Conservation (phyloP, 1,284 basidiomycete genomes). For the Apiotrichum mycotoxinovorans region DNA sequence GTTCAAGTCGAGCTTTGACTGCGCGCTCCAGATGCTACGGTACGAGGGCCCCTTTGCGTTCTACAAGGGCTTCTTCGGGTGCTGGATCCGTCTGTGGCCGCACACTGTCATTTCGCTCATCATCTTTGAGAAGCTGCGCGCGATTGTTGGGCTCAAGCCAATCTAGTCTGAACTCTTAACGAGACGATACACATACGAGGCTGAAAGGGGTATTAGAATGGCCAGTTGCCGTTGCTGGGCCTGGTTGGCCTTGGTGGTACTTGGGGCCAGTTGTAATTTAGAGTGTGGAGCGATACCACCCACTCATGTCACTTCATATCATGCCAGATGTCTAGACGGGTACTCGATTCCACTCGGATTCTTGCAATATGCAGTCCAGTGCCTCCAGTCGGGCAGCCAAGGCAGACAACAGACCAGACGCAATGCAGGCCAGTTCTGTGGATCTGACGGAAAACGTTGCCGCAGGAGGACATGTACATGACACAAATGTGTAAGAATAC, state of each 20-base stretch:
- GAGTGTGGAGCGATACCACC: neutral
- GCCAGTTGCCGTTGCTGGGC: no score
- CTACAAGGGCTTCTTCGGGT: slow-evolving; percentile 24
- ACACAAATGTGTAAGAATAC: neutral
- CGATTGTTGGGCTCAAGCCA: slow-evolving; percentile 14
- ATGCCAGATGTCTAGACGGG: neutral
- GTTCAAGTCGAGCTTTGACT: slow-evolving; percentile 12
- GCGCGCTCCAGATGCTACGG: slow-evolving; percentile 12
- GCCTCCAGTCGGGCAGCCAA: no score
- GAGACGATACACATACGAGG: no score
- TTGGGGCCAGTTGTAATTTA: neutral
- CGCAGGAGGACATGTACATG: neutral
- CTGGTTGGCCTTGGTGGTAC: neutral
- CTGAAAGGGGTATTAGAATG: neutral
- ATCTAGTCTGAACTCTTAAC: no score
- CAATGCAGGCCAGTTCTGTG: no score
- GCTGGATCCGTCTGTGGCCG: slow-evolving; percentile 23
- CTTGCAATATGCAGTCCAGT: no score
- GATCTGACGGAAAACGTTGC: no score
- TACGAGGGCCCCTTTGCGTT: slow-evolving; percentile 20
- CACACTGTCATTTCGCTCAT: slow-evolving; percentile 20
- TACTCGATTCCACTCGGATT: neutral
- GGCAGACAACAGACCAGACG: no score
- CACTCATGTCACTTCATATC: slow-evolving; percentile 1
- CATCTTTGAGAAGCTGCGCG: slow-evolving; percentile 17